Conservation (phyloP, 306 rosid species). For the Lathyrus oleraceus region DNA sequence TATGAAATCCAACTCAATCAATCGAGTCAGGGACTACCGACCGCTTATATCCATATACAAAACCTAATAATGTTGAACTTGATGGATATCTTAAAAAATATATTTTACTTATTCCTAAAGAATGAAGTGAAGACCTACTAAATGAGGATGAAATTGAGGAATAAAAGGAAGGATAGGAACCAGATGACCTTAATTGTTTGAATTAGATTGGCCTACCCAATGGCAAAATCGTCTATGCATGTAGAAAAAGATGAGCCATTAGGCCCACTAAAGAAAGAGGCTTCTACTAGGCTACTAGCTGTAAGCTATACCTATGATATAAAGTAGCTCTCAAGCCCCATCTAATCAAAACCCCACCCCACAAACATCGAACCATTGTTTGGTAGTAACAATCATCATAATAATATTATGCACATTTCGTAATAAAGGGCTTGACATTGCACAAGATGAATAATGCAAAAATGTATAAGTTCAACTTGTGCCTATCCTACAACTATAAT, state of each 20-base stretch:
- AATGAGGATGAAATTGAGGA: not conserved
- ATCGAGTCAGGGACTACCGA: too few species aligned
- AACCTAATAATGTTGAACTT: too few species aligned
- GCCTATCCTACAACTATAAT: constrained; percentile 23
- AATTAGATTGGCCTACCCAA: constrained; percentile 11
- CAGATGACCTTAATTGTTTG: constrained; percentile 2
- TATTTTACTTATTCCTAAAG: not conserved
- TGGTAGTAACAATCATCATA: not conserved
- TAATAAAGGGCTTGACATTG: not conserved
- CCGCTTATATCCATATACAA: too few species aligned
- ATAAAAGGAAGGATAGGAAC: not conserved
- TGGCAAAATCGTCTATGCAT: constrained; percentile 4
- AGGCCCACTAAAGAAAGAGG: constrained; percentile 12
- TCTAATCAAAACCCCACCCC: constrained; percentile 24
- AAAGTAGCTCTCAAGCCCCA: constrained; percentile 7
- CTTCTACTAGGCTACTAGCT: not conserved
- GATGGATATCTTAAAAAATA: too few species aligned
- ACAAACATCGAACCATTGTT: not conserved
- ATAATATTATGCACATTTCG: not conserved
- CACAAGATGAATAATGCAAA: constrained; percentile 16
- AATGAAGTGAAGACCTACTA: not conserved
- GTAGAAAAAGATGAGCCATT: constrained; percentile 24
- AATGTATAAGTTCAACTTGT: constrained; percentile 18
- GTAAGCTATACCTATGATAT: not conserved
- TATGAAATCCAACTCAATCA: too few species aligned